Evolutionary conservation across 2,329 filamentous ascomycete species (phyloP).

Genomic region (Tolypocladium nubicola): DNA sequence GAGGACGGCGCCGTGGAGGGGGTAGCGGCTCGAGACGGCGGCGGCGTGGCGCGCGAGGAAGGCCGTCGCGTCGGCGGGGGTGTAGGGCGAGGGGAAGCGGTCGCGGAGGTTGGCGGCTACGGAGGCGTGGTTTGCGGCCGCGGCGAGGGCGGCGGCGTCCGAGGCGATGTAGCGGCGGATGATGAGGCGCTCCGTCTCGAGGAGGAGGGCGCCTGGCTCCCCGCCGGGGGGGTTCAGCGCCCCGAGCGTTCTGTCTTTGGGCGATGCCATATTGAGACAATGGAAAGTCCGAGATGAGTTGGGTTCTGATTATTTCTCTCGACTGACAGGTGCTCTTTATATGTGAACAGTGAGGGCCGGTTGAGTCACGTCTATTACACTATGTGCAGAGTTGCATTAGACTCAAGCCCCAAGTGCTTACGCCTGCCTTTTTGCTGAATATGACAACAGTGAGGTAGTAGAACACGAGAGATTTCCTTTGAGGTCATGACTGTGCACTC

Average conservation of each 20-base stretch:
- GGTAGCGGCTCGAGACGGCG: conserved; percentile 10
- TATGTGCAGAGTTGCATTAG: neutral
- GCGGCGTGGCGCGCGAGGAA: conserved; percentile 19
- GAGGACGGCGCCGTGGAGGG: conserved; percentile 24
- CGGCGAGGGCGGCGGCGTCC: conserved; percentile 26
- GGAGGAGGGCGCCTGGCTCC: conserved; percentile 16
- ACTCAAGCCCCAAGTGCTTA: neutral
- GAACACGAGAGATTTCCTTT: no score
- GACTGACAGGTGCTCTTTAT: neutral
- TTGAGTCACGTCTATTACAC: neutral
- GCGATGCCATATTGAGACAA: neutral
- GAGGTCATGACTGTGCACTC: neutral
- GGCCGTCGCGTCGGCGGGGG: conserved; percentile 22
- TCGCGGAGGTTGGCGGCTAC: conserved; percentile 30
- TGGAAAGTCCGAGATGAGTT: neutral
- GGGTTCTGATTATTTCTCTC: neutral
- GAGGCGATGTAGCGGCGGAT: conserved; percentile 27
- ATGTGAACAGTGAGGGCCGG: neutral
- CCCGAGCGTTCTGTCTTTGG: neutral
- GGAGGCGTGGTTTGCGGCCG: conserved; percentile 25
- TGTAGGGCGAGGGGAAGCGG: conserved; percentile 36
- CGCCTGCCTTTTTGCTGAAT: neutral
- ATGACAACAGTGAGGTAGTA: neutral
- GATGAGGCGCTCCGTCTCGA: conserved; percentile 22
- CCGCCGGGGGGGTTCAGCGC: conserved; percentile 10